Evolutionary conservation across 805 yeast species (phyloP), one percentile per base, ranked within the genome.

Genomic region (Yamadazyma philogaea): DNA sequence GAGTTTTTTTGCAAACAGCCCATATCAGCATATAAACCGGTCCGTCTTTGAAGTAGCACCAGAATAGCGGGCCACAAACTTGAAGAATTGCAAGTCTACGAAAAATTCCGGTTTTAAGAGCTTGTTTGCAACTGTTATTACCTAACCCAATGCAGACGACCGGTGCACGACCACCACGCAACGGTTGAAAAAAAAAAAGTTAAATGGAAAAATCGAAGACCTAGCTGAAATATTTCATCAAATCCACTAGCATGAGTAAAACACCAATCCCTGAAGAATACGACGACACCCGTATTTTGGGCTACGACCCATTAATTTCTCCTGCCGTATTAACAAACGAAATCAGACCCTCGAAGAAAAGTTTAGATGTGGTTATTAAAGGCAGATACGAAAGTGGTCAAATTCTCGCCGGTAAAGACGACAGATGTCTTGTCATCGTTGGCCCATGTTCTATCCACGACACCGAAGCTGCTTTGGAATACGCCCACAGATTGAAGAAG

Each of bases 391-490:
- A 77, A 18, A 82, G 95, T 3, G 75, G 81, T 40, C 77, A 81
- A 36, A 81, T 91, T 50, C 66, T 91, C 40, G 73, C 82, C 45
- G 96, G 96, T 42, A 72, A 76, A 46, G 96, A 88, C 57, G 99
- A 91, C 67, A 76, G 97, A 51, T 66, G 91, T 51, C 74, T 93
- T 34, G 82, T 93, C 22, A 88, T 93, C 26, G 87, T 93, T 48
- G 99, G 99, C 0, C 99, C 99, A 40, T 93, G 99, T 66, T 91
- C 98, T 6, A 82, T 93, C 50, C 98, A 93, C 62, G 99, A 93
- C 62, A 88, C 96, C 26, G 75, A 68, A 35, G 95, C 96, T 26
- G 99, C 98, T 6, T 61, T 86, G 49, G 98, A 90, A 51, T 93
- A 91, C 71, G 87, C 91, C 55, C 70, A 74, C 27, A 72, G 81